A percentile compares a stretch with the other conserved stretches of the same genome.
Conservation (phyloP, 1,284 basidiomycete genomes). For the Rhodotorula sp. region DNA sequence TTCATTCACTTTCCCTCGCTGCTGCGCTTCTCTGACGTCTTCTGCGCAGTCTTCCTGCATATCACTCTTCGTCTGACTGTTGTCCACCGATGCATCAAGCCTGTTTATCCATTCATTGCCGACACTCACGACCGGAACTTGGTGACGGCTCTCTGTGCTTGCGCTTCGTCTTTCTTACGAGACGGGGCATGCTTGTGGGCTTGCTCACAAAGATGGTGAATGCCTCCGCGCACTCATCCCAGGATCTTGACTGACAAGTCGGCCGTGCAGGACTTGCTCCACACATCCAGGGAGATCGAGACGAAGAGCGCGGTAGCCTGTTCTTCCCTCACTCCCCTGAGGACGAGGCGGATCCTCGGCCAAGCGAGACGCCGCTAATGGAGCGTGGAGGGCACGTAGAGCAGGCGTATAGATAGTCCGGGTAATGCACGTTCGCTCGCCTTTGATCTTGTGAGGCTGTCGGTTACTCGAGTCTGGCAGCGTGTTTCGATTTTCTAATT, state of each 20-base stretch:
- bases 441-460: no score
- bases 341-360: neutral
- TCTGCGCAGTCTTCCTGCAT: no score
- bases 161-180: conserved; percentile 28
- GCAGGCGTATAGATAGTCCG: no score
- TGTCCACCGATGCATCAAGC: no score
- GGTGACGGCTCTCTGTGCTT: conserved; percentile 29
- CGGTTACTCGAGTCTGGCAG: no score
- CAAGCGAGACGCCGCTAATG: neutral
- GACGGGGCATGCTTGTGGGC: conserved; percentile 22
- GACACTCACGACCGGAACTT: no score
- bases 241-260: no score
- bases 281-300: conserved; percentile 14
- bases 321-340: neutral
- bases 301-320: neutral
- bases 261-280: conserved; percentile 28
- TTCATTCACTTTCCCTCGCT: neutral
- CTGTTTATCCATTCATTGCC: no score
- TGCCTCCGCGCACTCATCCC: neutral
- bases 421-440: no score
- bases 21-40: neutral
- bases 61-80: no score
- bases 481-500: no score
- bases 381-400: neutral
- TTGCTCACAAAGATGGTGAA: conserved; percentile 34